phyloP scores from a whole-genome alignment of 805 yeast genomes.

The Yueomyces sp. region DNA sequence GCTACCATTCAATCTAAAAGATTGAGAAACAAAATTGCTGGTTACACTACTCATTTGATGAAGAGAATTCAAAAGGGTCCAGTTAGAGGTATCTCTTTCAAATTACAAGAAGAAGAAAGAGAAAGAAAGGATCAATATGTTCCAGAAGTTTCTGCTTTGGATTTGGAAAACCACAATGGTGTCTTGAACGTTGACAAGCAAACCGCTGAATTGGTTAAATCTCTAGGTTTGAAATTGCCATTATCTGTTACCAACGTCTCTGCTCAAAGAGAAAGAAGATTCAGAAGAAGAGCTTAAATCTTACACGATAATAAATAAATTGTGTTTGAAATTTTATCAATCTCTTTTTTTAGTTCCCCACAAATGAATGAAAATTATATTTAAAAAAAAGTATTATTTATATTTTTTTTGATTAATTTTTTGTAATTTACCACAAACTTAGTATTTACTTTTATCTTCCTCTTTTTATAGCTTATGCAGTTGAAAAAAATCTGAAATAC shows the following conservation, averaged over 20 bases:
- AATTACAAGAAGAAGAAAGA: conserved; percentile 99
- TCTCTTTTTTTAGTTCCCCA: too few relatives aligned
- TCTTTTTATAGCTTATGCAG: neutral
- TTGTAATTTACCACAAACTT: neutral
- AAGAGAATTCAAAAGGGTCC: conserved; percentile 99
- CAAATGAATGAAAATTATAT: too few relatives aligned
- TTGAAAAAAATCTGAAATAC: neutral
- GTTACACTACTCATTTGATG: conserved; percentile 99
- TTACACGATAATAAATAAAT: neutral
- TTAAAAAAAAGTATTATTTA: neutral
- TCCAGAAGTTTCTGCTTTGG: conserved; percentile 99
- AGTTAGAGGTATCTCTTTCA: conserved; percentile 99
- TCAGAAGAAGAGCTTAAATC: conserved; percentile 75
- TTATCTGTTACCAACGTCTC: conserved; percentile 75
- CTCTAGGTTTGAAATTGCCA: conserved; percentile 86
- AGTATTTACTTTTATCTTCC: neutral
- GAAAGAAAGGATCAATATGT: conserved; percentile 99
- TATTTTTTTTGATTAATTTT: too few relatives aligned
- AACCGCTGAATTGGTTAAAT: conserved; percentile 88
- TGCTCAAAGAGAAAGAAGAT: conserved; percentile 85
- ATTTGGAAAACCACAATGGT: conserved; percentile 90
- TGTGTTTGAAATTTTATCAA: too few relatives aligned
- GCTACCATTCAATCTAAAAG: conserved; percentile 99
- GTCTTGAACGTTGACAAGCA: conserved; percentile 94
- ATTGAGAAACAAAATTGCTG: conserved; percentile 99